Conservation (phyloP, 345 rosid species). For the Laguncularia racemosa region DNA sequence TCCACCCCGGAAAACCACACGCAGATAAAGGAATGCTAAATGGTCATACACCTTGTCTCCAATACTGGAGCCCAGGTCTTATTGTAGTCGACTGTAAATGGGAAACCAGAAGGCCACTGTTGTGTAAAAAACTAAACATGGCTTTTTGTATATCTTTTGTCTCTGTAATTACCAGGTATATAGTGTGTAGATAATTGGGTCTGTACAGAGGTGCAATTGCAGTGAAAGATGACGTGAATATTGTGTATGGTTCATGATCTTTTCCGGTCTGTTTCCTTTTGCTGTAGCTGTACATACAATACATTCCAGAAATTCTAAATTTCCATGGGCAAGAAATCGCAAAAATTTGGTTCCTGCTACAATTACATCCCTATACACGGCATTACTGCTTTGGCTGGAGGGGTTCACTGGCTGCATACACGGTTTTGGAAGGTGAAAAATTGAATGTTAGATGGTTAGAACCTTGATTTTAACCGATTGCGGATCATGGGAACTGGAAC, state of each 20-base stretch:
- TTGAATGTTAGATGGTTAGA: no score
- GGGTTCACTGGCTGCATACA: no score
- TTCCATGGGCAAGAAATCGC: no score
- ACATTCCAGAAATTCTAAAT: no score
- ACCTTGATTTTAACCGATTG: no score
- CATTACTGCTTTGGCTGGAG: no score
- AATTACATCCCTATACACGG: no score
- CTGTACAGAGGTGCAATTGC: conserved; percentile 18
- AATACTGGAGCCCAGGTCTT: background rate
- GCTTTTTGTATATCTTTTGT: conserved; percentile 11
- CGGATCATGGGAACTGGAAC: no score
- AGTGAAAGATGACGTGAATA: conserved; percentile 6
- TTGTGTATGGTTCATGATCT: background rate
- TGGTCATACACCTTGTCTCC: background rate
- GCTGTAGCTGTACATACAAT: no score
- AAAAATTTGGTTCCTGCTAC: no score
- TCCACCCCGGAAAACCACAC: background rate
- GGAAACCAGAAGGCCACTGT: conserved; percentile 4
- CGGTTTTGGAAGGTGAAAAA: no score
- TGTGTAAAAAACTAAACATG: conserved; percentile 6
- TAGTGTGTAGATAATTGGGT: conserved; percentile 10
- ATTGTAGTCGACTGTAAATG: conserved; percentile 12
- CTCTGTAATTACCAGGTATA: conserved; percentile 12
- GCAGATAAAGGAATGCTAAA: background rate
- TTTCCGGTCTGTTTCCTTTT: background rate